These are phyloP conservation scores for Phytophthora quininea DNA, from an alignment of 352 stramenopile species.

Conservation along the genomic window DNA sequence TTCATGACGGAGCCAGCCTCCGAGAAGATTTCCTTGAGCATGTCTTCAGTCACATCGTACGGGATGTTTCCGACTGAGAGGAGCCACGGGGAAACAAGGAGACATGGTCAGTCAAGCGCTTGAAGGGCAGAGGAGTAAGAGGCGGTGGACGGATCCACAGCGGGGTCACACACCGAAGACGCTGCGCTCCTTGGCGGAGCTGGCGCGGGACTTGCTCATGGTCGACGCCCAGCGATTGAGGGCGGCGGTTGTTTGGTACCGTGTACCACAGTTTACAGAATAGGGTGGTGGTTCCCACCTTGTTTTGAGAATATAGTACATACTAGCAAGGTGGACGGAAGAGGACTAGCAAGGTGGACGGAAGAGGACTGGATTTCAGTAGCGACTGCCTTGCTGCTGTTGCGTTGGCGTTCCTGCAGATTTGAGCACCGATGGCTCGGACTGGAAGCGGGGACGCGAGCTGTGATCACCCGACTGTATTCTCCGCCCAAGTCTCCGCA, in stretches of 20 bases:
- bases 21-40: conserved; percentile 89
- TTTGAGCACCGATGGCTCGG: background rate
- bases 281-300: too few relatives aligned
- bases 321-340: too few relatives aligned
- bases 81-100: conserved; percentile 14
- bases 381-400: background rate
- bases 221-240: background rate
- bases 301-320: too few relatives aligned
- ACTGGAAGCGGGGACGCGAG: background rate
- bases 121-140: conserved; percentile 5
- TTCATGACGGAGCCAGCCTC: conserved; percentile 83
- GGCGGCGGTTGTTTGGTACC: background rate
- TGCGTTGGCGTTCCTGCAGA: background rate
- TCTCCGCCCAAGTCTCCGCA: too few relatives aligned
- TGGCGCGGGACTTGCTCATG: conserved; percentile 55
- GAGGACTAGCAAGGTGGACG: background rate
- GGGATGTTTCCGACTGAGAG: conserved; percentile 85
- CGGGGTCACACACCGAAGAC: conserved; percentile 72
- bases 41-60: conserved; percentile 89
- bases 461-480: background rate
- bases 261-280: background rate
- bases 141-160: background rate
- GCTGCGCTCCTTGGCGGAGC: conserved; percentile 84
- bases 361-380: background rate
- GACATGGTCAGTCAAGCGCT: background rate